Evolutionary conservation across 208 protist species (phyloP).

Genomic region (Entamoeba moshkovskii): DNA sequence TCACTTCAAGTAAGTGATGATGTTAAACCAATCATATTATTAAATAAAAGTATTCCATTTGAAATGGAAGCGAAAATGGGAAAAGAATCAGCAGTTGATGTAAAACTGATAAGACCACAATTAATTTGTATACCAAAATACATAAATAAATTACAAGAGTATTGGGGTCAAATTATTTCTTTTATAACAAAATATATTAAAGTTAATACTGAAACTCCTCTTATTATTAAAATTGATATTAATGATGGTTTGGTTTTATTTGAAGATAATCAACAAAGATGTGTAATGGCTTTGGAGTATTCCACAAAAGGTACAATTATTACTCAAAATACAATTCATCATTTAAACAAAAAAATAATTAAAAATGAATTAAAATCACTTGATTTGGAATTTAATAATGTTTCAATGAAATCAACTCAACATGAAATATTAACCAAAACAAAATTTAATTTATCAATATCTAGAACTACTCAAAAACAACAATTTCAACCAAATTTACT

Average conservation of each 20-base stretch:
- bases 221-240: not conserved
- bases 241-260: not conserved
- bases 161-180: not conserved
- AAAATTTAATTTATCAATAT: not conserved
- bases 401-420: not conserved
- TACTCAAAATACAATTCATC: too few relatives aligned
- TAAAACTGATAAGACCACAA: not conserved
- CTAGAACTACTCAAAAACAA: not conserved
- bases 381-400: not conserved
- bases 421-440: not conserved
- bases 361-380: not conserved
- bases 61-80: not conserved
- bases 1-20: not conserved
- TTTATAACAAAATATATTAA: not conserved
- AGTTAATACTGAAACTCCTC: not conserved
- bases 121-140: not conserved
- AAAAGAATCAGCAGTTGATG: not conserved
- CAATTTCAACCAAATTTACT: not conserved
- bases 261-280: not conserved
- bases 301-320: not conserved
- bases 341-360: not conserved
- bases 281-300: not conserved
- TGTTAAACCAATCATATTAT: not conserved
- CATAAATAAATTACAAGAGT: not conserved
- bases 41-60: not conserved